phyloP scores from a whole-genome alignment of 305 asterid genomes.

The Plantago coronopus region DNA sequence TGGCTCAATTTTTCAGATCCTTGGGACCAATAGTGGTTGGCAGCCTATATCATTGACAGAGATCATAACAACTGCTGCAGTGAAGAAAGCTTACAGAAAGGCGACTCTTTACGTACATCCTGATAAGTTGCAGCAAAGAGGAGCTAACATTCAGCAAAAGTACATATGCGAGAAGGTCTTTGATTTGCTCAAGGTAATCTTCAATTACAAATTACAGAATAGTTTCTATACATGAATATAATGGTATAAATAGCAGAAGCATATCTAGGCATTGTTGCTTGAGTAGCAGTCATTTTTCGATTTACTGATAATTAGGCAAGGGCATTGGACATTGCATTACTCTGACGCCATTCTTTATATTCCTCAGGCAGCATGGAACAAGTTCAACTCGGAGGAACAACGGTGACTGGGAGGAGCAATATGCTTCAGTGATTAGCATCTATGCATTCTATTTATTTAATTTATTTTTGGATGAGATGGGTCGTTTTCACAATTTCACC shows the following conservation, averaged over 20 bases:
- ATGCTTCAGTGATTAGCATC: conserved; percentile 11
- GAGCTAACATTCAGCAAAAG: conserved; percentile 86
- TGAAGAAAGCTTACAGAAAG: conserved; percentile 87
- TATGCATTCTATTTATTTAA: conserved; percentile 22
- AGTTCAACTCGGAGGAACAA: conserved; percentile 88
- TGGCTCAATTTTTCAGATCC: conserved; percentile 49
- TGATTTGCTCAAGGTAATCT: conserved; percentile 80
- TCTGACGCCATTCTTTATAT: conserved; percentile 14
- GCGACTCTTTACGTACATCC: conserved; percentile 96
- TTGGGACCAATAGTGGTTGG: conserved; percentile 88
- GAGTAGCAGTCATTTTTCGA: background rate
- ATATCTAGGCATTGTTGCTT: background rate
- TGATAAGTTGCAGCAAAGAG: conserved; percentile 89
- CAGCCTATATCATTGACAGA: conserved; percentile 76
- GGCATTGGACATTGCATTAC: background rate
- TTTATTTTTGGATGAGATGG: conserved; percentile 21
- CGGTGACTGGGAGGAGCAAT: conserved; percentile 40
- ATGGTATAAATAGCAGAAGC: background rate
- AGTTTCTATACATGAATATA: background rate
- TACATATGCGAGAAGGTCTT: conserved; percentile 88
- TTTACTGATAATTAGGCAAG: background rate
- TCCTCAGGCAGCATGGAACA: conserved; percentile 89
- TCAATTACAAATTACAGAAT: background rate
- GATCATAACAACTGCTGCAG: conserved; percentile 67
- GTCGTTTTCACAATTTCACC: conserved; percentile 13